These are phyloP conservation scores for Phytopythium aichiense DNA, from an alignment of 352 stramenopile genomes.

Conservation along the genomic window DNA sequence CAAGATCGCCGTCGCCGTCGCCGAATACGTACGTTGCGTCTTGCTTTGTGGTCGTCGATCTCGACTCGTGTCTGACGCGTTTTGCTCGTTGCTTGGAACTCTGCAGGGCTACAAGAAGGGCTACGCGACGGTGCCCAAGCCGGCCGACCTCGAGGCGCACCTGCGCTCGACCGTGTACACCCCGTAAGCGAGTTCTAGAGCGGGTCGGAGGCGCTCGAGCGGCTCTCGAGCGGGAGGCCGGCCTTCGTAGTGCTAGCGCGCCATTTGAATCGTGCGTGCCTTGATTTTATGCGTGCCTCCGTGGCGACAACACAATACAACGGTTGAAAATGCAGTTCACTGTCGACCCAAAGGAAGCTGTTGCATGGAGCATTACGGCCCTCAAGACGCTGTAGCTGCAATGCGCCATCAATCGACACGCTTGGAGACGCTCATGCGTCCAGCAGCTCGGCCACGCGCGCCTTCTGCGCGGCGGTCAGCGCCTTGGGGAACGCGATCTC, in stretches of 20 bases:
- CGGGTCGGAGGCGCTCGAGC: background rate
- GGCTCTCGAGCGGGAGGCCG: background rate
- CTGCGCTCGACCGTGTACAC: constrained; percentile 69
- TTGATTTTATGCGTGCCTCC: background rate
- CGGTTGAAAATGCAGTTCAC: background rate
- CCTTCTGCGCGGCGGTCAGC: constrained; percentile 87
- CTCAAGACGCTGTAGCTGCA: too few species aligned
- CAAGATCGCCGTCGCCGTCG: constrained; percentile 90
- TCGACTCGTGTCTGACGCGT: background rate
- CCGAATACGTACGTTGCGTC: constrained; percentile 52
- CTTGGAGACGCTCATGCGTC: constrained; percentile 7
- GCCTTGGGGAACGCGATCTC: constrained; percentile 92
- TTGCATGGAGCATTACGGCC: too few species aligned
- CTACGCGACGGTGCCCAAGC: constrained; percentile 50
- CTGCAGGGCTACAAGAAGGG: constrained; percentile 51
- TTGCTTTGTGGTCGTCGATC: background rate
- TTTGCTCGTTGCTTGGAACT: background rate
- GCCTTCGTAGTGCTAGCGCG: background rate
- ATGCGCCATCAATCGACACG: background rate
- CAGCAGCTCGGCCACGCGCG: constrained; percentile 55
- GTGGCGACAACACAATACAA: background rate
- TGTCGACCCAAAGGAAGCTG: too few species aligned
- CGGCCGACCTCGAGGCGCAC: constrained; percentile 46
- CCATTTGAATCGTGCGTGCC: background rate
- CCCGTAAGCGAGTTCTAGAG: constrained; percentile 30